Conservation (phyloP, 768 basidiomycete species). For the Pleurotus eryngii region DNA sequence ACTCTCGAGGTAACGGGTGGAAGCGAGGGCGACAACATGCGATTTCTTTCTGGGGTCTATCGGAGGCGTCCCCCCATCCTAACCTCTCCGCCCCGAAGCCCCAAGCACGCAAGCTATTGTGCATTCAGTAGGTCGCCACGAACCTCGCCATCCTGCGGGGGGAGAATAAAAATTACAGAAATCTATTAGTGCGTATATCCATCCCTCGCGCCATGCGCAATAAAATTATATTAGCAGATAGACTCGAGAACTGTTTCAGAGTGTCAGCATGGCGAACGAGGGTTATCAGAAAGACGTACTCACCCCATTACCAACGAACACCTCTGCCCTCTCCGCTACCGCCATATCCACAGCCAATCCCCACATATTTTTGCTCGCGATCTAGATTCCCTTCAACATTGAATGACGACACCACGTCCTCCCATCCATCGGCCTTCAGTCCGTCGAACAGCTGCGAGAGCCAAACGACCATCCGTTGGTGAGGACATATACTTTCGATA, state of each 20-base stretch:
- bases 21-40: no score
- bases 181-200: conserved; percentile 33
- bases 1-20: no score
- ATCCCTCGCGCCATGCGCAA: conserved; percentile 41
- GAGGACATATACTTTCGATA: conserved; percentile 40
- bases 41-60: no score
- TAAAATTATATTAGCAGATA: conserved; percentile 50
- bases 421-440: conserved; percentile 47
- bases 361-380: conserved; percentile 42
- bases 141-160: no score
- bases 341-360: conserved; percentile 60
- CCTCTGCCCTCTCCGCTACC: conserved; percentile 52
- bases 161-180: conserved; percentile 23
- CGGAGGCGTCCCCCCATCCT: no score
- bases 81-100: no score
- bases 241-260: conserved; percentile 40
- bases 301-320: conserved; percentile 62
- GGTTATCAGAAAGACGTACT: conserved; percentile 18
- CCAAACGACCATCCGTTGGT: conserved; percentile 50
- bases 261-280: conserved; percentile 7
- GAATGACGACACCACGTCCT: conserved; percentile 37
- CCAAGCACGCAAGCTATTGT: no score
- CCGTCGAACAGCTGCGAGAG: conserved; percentile 33
- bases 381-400: conserved; percentile 38
- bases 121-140: no score